Base-by-base conservation (phyloP, 768 basidiomycete species). In the Exsudoporus frostii region DNA sequence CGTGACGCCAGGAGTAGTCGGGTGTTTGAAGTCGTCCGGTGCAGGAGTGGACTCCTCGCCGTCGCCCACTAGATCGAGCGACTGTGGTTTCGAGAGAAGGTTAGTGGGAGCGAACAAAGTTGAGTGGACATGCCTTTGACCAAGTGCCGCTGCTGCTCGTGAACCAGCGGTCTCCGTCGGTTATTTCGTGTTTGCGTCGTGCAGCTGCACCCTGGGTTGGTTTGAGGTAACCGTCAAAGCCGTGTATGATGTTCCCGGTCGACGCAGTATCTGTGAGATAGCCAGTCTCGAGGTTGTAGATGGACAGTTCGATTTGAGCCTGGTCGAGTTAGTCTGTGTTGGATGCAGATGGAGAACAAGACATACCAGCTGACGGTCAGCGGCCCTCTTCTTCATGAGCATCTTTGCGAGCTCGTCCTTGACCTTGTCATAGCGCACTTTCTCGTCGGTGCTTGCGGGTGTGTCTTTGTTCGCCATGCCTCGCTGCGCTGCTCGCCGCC, bases 221-320 rank as follows among this genome's bases (percentile, higher is more conserved):
- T 70, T 92, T 93, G 53, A 92, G 80, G 65, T 92, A 93, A 38
- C 85, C 84, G 50, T 92, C 91, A 58, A 92, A 92, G 5, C 91
- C 91, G 61, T 86, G 86, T 34, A 93, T 86, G 48, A 93, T 92
- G 60, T 93, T 92, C 29, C 91, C 91, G 17, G 90, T 89, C 60
- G 82, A 85, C 1, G 85, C 81, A 1, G 91, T 92, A 48, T 93
- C 91, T 7, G 83, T 81, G 33, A 93, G 74, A 68, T 92, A 93
- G 4, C 78, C 71, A 9, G 81, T 81, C 67, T 93, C 91, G 25
- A 89, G 76, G 55, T 82, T 84, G 71, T 88, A 88, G 59, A 93
- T 88, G 61, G 88, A 82, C 27, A 82, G 74, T 71, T 93, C 91
- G 52, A 88, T 76, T 60, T 85, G 79, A 20, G 88, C 88, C 90